phyloP scores from a whole-genome alignment of 2,329 filamentous ascomycete species.

The Herpotrichia juniperi region DNA sequence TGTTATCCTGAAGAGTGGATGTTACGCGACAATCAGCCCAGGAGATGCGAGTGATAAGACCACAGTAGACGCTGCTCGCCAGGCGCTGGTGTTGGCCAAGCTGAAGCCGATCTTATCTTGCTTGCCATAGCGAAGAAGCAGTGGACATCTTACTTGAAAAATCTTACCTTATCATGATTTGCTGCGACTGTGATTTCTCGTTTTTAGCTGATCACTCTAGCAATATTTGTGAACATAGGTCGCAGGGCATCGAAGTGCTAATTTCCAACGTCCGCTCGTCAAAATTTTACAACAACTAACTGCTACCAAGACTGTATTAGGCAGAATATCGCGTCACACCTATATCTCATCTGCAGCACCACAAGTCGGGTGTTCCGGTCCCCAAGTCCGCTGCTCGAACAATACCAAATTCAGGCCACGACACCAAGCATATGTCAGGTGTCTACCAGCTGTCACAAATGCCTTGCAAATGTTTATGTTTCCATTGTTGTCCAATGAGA shows the following conservation, averaged over 20 bases:
- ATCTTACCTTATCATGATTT: not conserved
- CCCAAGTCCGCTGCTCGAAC: conserved; percentile 2
- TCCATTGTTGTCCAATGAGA: not conserved
- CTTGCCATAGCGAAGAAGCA: conserved; percentile 5
- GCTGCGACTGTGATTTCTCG: too few relatives aligned
- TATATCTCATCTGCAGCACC: conserved; percentile 1
- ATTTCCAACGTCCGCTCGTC: too few relatives aligned
- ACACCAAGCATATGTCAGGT: not conserved
- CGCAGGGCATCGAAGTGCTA: too few relatives aligned
- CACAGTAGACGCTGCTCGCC: conserved; percentile 59
- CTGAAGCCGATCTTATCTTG: conserved; percentile 52
- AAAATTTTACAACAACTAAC: too few relatives aligned
- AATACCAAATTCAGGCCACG: conserved; percentile 9
- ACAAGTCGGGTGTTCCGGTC: not conserved
- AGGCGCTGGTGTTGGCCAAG: conserved; percentile 60
- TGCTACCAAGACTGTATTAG: too few relatives aligned
- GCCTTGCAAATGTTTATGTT: conserved; percentile 15
- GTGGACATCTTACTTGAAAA: not conserved
- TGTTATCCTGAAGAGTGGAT: conserved; percentile 57
- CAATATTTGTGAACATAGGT: too few relatives aligned
- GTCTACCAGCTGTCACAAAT: not conserved
- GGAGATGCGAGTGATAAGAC: conserved; percentile 66
- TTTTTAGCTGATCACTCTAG: too few relatives aligned
- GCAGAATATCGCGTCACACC: not conserved
- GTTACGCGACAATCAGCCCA: conserved; percentile 68